Base-by-base conservation (phyloP, 2,329 filamentous ascomycete genomes). In the Fusarium buharicum region DNA sequence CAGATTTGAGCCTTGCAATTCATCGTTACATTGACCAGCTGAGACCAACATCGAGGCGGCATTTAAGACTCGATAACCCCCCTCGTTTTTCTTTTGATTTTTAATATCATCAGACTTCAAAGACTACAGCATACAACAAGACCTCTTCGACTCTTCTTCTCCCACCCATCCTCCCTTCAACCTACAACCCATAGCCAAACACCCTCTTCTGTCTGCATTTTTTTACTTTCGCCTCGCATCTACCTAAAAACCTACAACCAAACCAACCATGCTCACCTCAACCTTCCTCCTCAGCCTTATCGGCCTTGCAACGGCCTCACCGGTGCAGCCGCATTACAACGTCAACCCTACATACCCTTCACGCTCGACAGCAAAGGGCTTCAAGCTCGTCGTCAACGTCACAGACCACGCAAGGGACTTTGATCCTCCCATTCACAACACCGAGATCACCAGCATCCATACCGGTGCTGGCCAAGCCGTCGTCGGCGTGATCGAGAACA, bases 361-460 rank as follows among this genome's bases (percentile, higher is more conserved):
- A 14, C 55, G 60, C 13, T 55, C 57, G 22, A 55, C 60, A 40
- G 68, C 68, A 31, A 70, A 70, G 62, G 72, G 74, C 49, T 82
- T 82, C 72, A 74, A 71, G 33, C 74, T 82, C 24, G 72, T 80
- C 17, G 76, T 78, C 67, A 80, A 82, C 56, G 77, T 82, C 34
- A 79, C 78, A 9, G 74, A 80, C 64, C 72, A 70, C 2, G 59
- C 72, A 13, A 64, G 64, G 31, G 78, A 82, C 61, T 76, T 82
- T 45, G 66, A 66, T 6, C 73, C 77, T 1, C 71, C 79, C 0
- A 75, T 83, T 59, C 72, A 83, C 31, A 70, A 75, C 66, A 75
- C 68, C 56, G 73, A 73, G 41, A 50, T 84, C 22, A 70, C 72
- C 39, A 76, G 74, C 41, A 77, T 80, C 36, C 81, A 82, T 68